Conservation (phyloP, 306 rosid species). For the Trifolium repens region DNA sequence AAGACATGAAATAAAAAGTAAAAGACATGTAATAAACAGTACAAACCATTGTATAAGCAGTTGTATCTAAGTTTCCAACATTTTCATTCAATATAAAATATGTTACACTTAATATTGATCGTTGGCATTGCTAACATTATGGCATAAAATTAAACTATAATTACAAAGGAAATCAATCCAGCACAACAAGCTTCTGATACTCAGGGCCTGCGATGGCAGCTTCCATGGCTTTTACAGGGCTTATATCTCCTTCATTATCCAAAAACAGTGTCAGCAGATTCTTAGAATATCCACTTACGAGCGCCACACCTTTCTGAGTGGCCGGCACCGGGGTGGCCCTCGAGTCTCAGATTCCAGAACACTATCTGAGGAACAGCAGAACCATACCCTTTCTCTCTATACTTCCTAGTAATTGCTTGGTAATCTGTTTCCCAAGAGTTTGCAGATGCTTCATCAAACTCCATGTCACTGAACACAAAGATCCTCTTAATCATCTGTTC, state of each 20-base stretch:
- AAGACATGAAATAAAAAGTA: too few relatives aligned
- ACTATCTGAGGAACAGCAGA: constrained; percentile 64
- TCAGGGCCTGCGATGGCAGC: constrained; percentile 57
- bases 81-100: too few relatives aligned
- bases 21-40: too few relatives aligned
- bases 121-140: background rate
- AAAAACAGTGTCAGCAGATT: constrained; percentile 64
- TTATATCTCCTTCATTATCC: constrained; percentile 52
- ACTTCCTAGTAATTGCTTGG: constrained; percentile 61
- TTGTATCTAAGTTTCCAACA: background rate
- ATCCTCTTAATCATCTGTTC: constrained; percentile 71
- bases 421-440: constrained; percentile 74
- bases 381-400: constrained; percentile 56
- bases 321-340: constrained; percentile 55
- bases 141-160: background rate
- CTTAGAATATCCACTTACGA: constrained; percentile 78
- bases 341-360: constrained; percentile 72
- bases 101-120: background rate
- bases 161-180: constrained; percentile 43
- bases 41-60: background rate
- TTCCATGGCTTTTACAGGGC: constrained; percentile 50
- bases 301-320: constrained; percentile 67
- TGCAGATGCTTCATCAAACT: constrained; percentile 56
- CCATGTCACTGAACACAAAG: constrained; percentile 78
- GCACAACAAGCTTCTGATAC: constrained; percentile 50